These are phyloP conservation scores for Trichoderma sp. DNA, from an alignment of 2,329 filamentous ascomycete species.

Conservation along the genomic window DNA sequence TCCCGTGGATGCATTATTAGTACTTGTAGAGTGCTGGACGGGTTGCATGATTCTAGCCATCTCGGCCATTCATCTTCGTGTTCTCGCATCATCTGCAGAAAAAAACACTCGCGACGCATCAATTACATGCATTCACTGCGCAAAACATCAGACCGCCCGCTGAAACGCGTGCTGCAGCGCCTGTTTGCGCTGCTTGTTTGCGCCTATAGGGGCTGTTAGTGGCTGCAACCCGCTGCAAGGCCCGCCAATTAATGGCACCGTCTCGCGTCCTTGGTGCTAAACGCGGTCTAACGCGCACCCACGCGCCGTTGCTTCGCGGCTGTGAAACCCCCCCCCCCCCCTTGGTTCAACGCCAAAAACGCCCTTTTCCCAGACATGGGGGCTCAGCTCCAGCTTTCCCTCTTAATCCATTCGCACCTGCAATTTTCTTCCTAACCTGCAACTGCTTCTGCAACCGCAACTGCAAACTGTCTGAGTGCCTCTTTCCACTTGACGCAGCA, in stretches of 20 bases:
- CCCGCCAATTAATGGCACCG: background rate
- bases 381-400: slow-evolving; percentile 13
- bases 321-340: background rate
- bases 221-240: background rate
- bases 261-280: slow-evolving; percentile 1
- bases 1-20: too few relatives aligned
- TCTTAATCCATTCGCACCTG: slow-evolving; percentile 5
- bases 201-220: background rate
- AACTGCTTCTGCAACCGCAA: background rate
- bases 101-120: background rate
- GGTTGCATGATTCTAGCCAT: background rate
- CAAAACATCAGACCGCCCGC: background rate
- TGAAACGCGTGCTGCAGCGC: background rate
- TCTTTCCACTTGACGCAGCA: background rate
- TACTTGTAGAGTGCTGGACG: background rate
- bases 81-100: background rate
- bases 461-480: background rate
- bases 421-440: slow-evolving; percentile 8
- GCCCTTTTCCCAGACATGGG: slow-evolving; percentile 8
- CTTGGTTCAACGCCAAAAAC: slow-evolving; percentile 16
- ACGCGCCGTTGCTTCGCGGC: slow-evolving; percentile 13
- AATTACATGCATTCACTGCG: background rate
- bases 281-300: slow-evolving; percentile 21
- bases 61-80: background rate
- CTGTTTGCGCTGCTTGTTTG: background rate